A percentile compares a stretch with the other conserved stretches of the same genome.
phyloP scores from a whole-genome alignment of 805 yeast genomes.

The Ogataea ramenticola region DNA sequence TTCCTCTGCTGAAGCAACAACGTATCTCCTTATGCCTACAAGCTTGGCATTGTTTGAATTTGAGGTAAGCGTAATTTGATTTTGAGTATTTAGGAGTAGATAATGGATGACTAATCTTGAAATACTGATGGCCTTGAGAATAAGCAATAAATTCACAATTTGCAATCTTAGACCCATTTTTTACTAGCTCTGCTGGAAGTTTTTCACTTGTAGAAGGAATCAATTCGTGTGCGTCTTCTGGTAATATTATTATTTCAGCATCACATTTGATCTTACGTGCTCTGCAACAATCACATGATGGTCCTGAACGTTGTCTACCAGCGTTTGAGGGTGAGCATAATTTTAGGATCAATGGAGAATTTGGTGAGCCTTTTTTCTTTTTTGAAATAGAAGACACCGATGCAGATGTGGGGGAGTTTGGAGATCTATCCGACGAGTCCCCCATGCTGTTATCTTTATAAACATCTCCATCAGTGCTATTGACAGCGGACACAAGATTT shows the following conservation, averaged over 20 bases:
- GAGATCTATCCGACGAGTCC: no score
- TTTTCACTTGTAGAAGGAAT: background rate
- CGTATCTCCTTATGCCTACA: slow-evolving; percentile 38
- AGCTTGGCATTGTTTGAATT: slow-evolving; percentile 48
- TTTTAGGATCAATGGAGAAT: slow-evolving; percentile 16
- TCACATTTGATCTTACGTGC: slow-evolving; percentile 66
- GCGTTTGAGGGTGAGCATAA: slow-evolving; percentile 26
- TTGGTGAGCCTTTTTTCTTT: slow-evolving; percentile 1
- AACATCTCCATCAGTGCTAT: background rate
- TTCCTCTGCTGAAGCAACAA: slow-evolving; percentile 58
- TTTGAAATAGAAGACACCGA: background rate
- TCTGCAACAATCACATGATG: slow-evolving; percentile 68
- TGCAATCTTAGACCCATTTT: slow-evolving; percentile 18
- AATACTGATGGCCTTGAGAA: slow-evolving; percentile 6
- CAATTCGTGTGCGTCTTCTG: slow-evolving; percentile 8
- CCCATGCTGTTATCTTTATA: no score
- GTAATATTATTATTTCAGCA: slow-evolving; percentile 42
- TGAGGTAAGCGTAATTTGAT: slow-evolving; percentile 23
- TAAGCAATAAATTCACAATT: slow-evolving; percentile 21
- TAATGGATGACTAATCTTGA: background rate
- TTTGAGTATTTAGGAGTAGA: background rate
- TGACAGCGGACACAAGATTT: slow-evolving; percentile 8
- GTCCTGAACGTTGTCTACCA: slow-evolving; percentile 61
- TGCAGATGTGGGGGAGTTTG: no score
- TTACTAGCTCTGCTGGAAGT: background rate